Percentiles rank a stretch among this genome's conserved stretches.
Evolutionary conservation across 768 basidiomycete species (phyloP).

Genomic region (Hypsizygus marmoreus): DNA sequence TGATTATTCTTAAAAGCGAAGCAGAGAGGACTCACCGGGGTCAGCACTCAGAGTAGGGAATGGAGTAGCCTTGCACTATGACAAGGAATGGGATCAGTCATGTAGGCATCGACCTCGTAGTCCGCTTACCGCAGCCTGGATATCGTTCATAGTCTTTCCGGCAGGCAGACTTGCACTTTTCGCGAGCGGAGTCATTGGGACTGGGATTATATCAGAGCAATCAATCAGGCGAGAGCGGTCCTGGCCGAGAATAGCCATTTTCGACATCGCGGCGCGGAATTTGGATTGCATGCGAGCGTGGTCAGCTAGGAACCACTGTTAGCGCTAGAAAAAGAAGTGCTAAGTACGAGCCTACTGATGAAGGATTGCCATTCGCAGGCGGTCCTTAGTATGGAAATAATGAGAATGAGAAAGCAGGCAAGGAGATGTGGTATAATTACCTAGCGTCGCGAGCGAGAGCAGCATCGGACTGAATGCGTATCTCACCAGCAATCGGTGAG

Average conservation of each 20-base stretch:
- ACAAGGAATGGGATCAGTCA: not conserved
- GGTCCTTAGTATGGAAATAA: conserved; percentile 20
- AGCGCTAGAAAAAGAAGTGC: not conserved
- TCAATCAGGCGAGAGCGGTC: conserved; percentile 20
- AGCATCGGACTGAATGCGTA: conserved; percentile 31
- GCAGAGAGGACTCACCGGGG: conserved; percentile 13
- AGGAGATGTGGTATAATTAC: too few relatives aligned
- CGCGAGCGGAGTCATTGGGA: conserved; percentile 10
- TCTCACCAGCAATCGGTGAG: conserved; percentile 27
- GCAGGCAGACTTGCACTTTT: conserved; percentile 27
- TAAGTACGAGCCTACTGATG: conserved; percentile 22
- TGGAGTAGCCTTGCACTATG: conserved; percentile 21
- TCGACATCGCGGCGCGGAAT: conserved; percentile 35
- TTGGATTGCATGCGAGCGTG: conserved; percentile 23
- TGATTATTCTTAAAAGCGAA: not conserved
- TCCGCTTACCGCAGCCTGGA: conserved; percentile 25
- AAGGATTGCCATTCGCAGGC: conserved; percentile 44
- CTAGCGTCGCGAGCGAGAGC: conserved; percentile 25
- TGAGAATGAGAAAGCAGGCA: not conserved
- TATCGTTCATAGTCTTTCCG: conserved; percentile 26
- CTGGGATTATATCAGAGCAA: conserved; percentile 29
- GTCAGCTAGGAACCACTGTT: conserved; percentile 14
- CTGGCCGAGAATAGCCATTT: conserved; percentile 32
- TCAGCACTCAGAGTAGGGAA: conserved; percentile 26
- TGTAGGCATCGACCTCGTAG: not conserved